Conservation (phyloP, 148 eudicot species). For the Silene conica region DNA sequence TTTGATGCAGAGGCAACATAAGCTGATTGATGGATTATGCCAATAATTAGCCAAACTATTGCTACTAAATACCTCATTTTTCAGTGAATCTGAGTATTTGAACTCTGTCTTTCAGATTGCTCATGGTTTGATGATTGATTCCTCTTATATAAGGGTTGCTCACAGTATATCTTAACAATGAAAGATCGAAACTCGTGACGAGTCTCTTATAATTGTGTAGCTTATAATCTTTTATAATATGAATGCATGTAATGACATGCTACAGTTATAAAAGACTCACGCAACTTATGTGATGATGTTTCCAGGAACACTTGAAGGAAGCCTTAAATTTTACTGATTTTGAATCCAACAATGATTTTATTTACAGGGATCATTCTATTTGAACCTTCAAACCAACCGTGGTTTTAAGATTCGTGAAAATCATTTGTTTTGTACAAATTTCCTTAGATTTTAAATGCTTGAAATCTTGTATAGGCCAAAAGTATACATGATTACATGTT, state of each 20-base stretch:
- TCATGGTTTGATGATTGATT: conserved; percentile 1
- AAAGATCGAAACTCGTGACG: conserved; percentile 22
- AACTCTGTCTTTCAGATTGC: not conserved
- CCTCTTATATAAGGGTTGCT: conserved; percentile 13
- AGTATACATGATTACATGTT: too few relatives aligned
- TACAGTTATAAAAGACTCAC: conserved; percentile 9
- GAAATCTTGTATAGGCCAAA: too few relatives aligned
- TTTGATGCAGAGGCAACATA: conserved; percentile 11
- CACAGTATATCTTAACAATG: not conserved
- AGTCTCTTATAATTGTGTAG: conserved; percentile 9
- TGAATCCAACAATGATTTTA: too few relatives aligned
- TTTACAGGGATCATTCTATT: too few relatives aligned
- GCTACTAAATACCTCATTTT: not conserved
- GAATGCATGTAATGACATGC: conserved; percentile 4
- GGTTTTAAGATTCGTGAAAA: too few relatives aligned
- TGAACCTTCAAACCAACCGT: too few relatives aligned
- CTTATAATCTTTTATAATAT: conserved; percentile 10
- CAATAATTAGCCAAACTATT: not conserved
- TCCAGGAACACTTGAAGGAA: too few relatives aligned
- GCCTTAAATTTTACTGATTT: too few relatives aligned
- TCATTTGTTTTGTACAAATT: too few relatives aligned
- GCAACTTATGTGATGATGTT: conserved; percentile 14
- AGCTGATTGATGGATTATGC: conserved; percentile 1
- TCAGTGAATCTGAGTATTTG: not conserved
- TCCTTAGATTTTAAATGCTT: too few relatives aligned